A percentile compares a stretch with the other conserved stretches of the same genome.
Conservation (phyloP, 352 stramenopile genomes). For the Phytophthora macrochlamydospora region DNA sequence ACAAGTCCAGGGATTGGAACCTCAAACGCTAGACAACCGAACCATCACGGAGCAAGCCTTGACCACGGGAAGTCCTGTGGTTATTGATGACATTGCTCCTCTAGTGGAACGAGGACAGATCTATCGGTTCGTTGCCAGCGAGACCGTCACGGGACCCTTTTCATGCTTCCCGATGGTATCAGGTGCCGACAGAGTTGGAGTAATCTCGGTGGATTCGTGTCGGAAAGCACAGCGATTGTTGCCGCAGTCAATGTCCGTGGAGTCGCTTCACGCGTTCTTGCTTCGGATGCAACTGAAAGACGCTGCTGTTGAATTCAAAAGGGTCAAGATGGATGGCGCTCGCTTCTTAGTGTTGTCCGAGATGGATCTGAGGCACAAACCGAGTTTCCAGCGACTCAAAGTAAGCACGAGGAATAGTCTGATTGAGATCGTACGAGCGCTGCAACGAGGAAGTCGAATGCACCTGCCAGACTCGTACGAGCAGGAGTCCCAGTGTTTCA, state of each 20-base stretch:
- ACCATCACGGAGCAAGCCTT: constrained; percentile 47
- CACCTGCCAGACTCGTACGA: constrained; percentile 37
- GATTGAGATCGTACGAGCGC: constrained; percentile 51
- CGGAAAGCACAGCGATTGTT: constrained; percentile 50
- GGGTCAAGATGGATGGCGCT: constrained; percentile 43
- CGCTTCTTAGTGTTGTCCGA: constrained; percentile 54
- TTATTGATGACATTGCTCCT: constrained; percentile 47
- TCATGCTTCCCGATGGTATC: constrained; percentile 44
- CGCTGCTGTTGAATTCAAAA: constrained; percentile 48
- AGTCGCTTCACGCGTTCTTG: constrained; percentile 55
- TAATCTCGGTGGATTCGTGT: constrained; percentile 65
- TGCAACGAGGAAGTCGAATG: constrained; percentile 46
- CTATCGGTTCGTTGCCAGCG: constrained; percentile 24
- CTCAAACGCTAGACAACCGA: constrained; percentile 13
- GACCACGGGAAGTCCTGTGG: constrained; percentile 24
- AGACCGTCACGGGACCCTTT: constrained; percentile 46
- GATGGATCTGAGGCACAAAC: constrained; percentile 58
- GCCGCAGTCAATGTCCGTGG: constrained; percentile 63
- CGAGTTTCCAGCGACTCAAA: constrained; percentile 55
- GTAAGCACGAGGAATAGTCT: constrained; percentile 58
- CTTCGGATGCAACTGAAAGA: constrained; percentile 56
- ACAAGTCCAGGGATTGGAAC: background rate
- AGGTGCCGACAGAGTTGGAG: constrained; percentile 29
- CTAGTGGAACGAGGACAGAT: constrained; percentile 12
- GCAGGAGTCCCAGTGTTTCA: constrained; percentile 39